Conservation (phyloP, 805 yeast species). For the Wickerhamiella australiensis region DNA sequence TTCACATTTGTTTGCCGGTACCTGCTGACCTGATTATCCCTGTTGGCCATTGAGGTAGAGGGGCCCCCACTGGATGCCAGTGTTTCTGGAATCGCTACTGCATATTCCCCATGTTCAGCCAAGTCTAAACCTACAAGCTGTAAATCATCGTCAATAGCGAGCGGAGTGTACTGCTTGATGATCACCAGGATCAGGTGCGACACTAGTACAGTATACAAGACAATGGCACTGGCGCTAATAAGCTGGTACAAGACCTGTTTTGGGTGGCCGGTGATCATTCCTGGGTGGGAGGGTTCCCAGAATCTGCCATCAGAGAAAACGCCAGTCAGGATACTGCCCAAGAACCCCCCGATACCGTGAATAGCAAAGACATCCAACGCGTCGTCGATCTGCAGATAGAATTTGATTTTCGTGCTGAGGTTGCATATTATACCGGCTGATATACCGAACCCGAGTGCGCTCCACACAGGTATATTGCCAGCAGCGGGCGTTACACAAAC, state of each 20-base stretch:
- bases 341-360: constrained; percentile 34
- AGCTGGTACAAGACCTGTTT: constrained; percentile 79
- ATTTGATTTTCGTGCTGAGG: constrained; percentile 72
- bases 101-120: constrained; percentile 82
- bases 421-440: constrained; percentile 68
- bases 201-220: constrained; percentile 62
- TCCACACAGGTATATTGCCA: constrained; percentile 81
- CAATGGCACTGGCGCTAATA: constrained; percentile 61
- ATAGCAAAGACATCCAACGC: constrained; percentile 88
- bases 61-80: neutral
- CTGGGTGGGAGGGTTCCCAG: constrained; percentile 46
- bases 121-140: constrained; percentile 82
- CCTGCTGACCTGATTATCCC: constrained; percentile 7
- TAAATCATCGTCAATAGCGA: constrained; percentile 75
- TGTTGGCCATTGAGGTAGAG: neutral
- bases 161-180: constrained; percentile 61
- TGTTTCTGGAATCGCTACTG: constrained; percentile 24
- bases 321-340: constrained; percentile 61
- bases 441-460: constrained; percentile 62
- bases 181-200: constrained; percentile 57
- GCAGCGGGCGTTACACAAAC: constrained; percentile 97
- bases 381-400: constrained; percentile 66
- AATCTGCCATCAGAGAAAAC: constrained; percentile 82
- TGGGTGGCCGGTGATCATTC: constrained; percentile 78
- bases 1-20: constrained; percentile 17